Conservation (phyloP, 129 eudicot genomes). For the Centella asiatica region DNA sequence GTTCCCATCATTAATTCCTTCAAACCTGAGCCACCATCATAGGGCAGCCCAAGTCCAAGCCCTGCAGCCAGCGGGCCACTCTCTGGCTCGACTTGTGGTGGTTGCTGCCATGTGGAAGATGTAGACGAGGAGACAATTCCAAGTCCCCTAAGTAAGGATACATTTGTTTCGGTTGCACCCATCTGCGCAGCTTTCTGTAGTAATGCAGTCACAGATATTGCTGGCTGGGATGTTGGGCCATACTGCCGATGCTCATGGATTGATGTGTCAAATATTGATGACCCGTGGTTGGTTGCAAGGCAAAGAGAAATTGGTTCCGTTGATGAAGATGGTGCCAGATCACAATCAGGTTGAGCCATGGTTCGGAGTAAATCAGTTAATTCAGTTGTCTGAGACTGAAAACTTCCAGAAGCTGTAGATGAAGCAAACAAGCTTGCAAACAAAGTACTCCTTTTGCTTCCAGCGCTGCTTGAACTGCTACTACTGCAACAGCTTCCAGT, state of each 20-base stretch:
- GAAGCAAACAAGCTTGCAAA: constrained; percentile 93
- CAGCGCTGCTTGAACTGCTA: constrained; percentile 52
- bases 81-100: constrained; percentile 36
- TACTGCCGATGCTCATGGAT: constrained; percentile 74
- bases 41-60: constrained; percentile 64
- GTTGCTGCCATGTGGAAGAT: constrained; percentile 32
- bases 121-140: constrained; percentile 56
- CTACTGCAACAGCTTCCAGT: constrained; percentile 48
- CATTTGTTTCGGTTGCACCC: constrained; percentile 67
- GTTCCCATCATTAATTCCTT: constrained; percentile 91
- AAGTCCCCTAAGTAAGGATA: constrained; percentile 70
- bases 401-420: constrained; percentile 52
- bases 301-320: constrained; percentile 68
- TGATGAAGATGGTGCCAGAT: constrained; percentile 37
- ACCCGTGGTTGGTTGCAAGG: constrained; percentile 65
- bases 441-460: constrained; percentile 66
- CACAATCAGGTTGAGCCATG: constrained; percentile 35
- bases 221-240: constrained; percentile 76
- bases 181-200: constrained; percentile 96
- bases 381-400: constrained; percentile 48
- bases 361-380: constrained; percentile 41
- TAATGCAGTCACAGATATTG: constrained; percentile 92
- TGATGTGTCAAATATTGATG: constrained; percentile 57
- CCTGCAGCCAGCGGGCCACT: constrained; percentile 47
- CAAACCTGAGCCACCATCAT: constrained; percentile 71